Conservation (phyloP, 805 yeast species). For the Phaffomyces opuntiae region DNA sequence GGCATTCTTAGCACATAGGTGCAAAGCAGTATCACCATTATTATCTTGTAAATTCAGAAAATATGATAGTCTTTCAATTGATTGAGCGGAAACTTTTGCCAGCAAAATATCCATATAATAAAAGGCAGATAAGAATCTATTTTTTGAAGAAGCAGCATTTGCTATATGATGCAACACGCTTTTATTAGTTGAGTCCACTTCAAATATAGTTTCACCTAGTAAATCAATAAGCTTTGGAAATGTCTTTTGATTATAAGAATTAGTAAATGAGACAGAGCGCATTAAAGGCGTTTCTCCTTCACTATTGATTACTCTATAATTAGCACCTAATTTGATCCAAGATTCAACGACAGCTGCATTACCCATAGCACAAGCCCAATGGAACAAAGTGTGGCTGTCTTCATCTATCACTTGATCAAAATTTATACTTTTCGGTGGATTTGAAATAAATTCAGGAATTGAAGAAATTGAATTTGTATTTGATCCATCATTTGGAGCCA, state of each 20-base stretch:
- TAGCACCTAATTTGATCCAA: slow-evolving; percentile 69
- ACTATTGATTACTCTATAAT: slow-evolving; percentile 49
- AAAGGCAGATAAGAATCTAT: slow-evolving; percentile 70
- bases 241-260: slow-evolving; percentile 73
- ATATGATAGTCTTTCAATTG: slow-evolving; percentile 52
- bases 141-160: slow-evolving; percentile 53
- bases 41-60: slow-evolving; percentile 62
- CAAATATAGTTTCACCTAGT: slow-evolving; percentile 69
- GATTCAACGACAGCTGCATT: slow-evolving; percentile 70
- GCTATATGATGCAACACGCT: slow-evolving; percentile 87
- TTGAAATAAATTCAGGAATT: slow-evolving; percentile 58
- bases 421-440: slow-evolving; percentile 60
- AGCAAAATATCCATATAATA: slow-evolving; percentile 76
- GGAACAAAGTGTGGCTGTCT: slow-evolving; percentile 91
- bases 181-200: slow-evolving; percentile 63
- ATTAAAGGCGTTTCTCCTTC: slow-evolving; percentile 85
- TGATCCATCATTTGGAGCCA: slow-evolving; percentile 48
- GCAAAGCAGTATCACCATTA: slow-evolving; percentile 76
- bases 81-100: slow-evolving; percentile 61
- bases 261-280: slow-evolving; percentile 79
- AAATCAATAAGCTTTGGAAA: slow-evolving; percentile 75
- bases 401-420: slow-evolving; percentile 80
- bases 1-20: slow-evolving; percentile 58
- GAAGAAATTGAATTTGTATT: slow-evolving; percentile 20
- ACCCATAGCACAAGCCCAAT: slow-evolving; percentile 98